Evolutionary conservation across 305 asterid genomes (phyloP).

Genomic region (Plantago coronopus): DNA sequence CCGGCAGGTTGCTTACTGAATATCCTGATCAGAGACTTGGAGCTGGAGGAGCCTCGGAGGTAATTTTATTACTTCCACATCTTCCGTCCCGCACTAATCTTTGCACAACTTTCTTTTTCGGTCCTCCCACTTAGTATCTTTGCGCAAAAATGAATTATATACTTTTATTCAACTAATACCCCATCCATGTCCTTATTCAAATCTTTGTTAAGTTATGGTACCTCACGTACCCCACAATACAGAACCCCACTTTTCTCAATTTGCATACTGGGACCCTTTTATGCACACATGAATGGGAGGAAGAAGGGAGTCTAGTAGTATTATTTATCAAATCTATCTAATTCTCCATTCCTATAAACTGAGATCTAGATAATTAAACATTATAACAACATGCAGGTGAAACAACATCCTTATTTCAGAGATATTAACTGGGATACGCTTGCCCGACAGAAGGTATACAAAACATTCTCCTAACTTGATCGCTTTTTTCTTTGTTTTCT

Average conservation of each 20-base stretch:
- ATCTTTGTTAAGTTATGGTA: too few relatives aligned
- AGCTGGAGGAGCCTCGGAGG: constrained; percentile 93
- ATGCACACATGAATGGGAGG: too few relatives aligned
- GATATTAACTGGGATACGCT: constrained; percentile 98
- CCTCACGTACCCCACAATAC: too few relatives aligned
- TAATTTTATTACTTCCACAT: constrained; percentile 20
- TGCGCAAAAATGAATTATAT: too few relatives aligned
- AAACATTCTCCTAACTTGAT: neutral
- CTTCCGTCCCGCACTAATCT: too few relatives aligned
- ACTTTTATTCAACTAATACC: too few relatives aligned
- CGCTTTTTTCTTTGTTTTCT: neutral
- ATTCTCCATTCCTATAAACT: too few relatives aligned
- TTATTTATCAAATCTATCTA: neutral
- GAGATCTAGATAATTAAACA: constrained; percentile 7
- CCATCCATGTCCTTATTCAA: too few relatives aligned
- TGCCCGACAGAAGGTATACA: constrained; percentile 85
- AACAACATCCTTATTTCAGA: constrained; percentile 85
- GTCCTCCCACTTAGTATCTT: too few relatives aligned
- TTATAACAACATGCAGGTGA: constrained; percentile 54
- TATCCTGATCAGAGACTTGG: constrained; percentile 98
- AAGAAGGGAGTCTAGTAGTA: neutral
- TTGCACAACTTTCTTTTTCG: too few relatives aligned
- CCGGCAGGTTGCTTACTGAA: constrained; percentile 79
- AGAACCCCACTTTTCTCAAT: too few relatives aligned
- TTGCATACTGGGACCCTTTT: too few relatives aligned